phyloP scores from a whole-genome alignment of 106 monocot genomes.

The Phalaenopsis aphrodite region DNA sequence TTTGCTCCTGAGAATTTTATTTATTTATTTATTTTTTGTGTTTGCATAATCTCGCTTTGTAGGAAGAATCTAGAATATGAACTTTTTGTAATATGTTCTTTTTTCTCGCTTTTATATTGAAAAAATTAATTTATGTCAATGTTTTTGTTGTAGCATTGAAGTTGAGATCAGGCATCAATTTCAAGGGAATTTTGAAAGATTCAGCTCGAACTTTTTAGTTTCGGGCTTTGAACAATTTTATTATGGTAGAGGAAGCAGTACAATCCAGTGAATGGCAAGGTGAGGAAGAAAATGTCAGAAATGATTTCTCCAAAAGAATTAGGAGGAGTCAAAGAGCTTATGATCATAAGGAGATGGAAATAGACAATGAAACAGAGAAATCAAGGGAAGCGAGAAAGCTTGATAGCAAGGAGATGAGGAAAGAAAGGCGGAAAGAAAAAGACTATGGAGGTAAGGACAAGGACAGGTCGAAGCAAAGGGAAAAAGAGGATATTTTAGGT shows the following conservation, averaged over 20 bases:
- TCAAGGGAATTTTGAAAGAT: neutral
- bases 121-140: neutral
- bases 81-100: neutral
- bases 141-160: neutral
- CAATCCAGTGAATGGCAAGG: neutral
- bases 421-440: conserved; percentile 14
- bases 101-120: neutral
- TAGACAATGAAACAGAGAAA: conserved; percentile 1
- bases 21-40: neutral
- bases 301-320: conserved; percentile 1
- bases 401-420: conserved; percentile 26
- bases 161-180: neutral
- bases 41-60: neutral
- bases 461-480: conserved; percentile 17
- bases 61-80: neutral
- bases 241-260: neutral
- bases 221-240: neutral
- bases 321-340: neutral
- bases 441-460: conserved; percentile 11
- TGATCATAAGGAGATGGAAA: neutral
- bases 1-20: neutral
- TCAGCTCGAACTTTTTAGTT: neutral
- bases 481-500: conserved; percentile 8
- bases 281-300: neutral
- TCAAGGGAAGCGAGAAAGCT: conserved; percentile 32